Evolutionary conservation across 2,329 filamentous ascomycete genomes (phyloP), one percentile per base, ranked within the genome.

Genomic region (Decorospora gaudefroyi): DNA sequence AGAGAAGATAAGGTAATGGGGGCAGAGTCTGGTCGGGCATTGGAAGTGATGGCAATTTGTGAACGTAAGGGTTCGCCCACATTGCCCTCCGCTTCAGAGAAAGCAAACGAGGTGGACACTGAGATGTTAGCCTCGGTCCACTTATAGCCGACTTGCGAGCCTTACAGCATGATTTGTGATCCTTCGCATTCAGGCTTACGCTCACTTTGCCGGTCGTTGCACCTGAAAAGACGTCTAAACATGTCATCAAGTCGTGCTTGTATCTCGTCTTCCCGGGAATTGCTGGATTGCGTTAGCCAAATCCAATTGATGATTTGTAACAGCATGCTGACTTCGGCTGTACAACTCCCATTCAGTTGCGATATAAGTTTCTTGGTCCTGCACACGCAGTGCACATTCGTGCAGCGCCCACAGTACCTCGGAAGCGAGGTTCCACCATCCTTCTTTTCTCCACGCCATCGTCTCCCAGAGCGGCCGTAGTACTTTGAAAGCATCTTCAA

Each of bases 381-480:
- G 61, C 7, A 73, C 55, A 22, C 69, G 68, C 6, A 71, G 42
- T 11, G 79, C 79, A 57, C 78, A 81, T 44, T 80, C 74, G 49
- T 81, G 73, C 25, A 84, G 65, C 6, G 74, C 69, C 71, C 75
- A 78, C 30, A 79, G 70, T 27, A 83, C 75, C 27, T 77, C 75
- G 39, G 72, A 73, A 50, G 82, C 78, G 3, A 83, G 70, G 28
- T 69, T 62, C 74, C 78, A 81, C 82, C 82, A 85, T n/a, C 77
- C 74, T 57, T 82, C 76, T 29, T 66, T 67, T 31, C 83, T 77
- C 82, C 82, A 85, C n/a, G 70, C 74, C 61, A 79, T 76, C 7
- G 63, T 72, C 27, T 76, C 61, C 82, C 82, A 85, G 1, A 83
- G 60, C 3, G 78, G 73, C 23, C 69, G 69, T 13, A 85, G 69